Base-by-base conservation (phyloP, 2,329 filamentous ascomycete species). In the Dendrostoma leiphaemia region DNA sequence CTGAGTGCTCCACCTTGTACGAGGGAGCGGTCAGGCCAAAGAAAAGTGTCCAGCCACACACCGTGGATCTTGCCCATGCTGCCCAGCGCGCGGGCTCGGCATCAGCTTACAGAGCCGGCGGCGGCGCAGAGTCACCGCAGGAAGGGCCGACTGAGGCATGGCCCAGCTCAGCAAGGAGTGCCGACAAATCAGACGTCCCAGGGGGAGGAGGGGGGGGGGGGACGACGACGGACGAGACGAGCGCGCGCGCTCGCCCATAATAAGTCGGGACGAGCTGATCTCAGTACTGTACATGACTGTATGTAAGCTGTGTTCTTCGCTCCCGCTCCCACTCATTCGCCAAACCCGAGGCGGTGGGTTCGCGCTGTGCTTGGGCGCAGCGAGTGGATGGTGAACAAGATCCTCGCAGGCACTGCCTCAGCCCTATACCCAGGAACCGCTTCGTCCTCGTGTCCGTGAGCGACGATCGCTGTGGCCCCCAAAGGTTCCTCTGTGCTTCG, bases 351-450 rank as follows among this genome's bases (percentile, higher is more conserved):
- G 35, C 41, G 21, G 53, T 54, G 52, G 52, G 45, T n/a, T n/a
- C n/a, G 43, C 53, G 17, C 23, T 41, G 26, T 13, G 23, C 38
- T 41, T n/a, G n/a, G n/a, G n/a, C n/a, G n/a, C n/a, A n/a, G n/a
- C n/a, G n/a, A n/a, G n/a, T n/a, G n/a, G n/a, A n/a, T n/a, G n/a
- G n/a, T n/a, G n/a, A 41, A 26, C 19, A 43, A 12, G 23, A 45
- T 45, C 24, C 8, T 45, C 41, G 46, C n/a, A 8, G 19, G 45
- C 28, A 34, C 46, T 47, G 51, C 37, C 46, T 57, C 54, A 57
- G 54, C 54, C 54, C 54, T 57, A 54, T 48, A 52, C 24, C 34
- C 51, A 48, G 54, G 54, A 40, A 47, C 45, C 34, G 32, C 31
- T 29, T 19, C 35, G 29, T 17, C 6, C 44, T 47, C 17, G 17